Evolutionary conservation across 2,329 filamentous ascomycete species (phyloP).

Genomic region (Fusarium sp.): DNA sequence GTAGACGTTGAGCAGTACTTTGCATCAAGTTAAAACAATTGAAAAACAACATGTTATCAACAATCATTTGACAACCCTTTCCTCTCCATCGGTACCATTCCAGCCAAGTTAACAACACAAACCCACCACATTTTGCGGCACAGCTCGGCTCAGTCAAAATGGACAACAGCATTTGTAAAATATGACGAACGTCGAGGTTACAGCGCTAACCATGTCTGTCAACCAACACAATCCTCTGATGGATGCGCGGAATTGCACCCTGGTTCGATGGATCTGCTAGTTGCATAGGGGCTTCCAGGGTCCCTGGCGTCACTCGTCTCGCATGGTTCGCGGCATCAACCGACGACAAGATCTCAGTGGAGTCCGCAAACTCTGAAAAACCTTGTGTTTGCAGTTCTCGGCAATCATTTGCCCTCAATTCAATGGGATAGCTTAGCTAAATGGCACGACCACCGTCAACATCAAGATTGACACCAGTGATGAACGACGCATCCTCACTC

Average conservation of each 20-base stretch:
- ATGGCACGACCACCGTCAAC: slow-evolving; percentile 47
- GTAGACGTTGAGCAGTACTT: not conserved
- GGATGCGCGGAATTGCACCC: not conserved
- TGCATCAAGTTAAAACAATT: not conserved
- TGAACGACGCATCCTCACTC: slow-evolving; percentile 78
- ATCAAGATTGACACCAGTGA: slow-evolving; percentile 79
- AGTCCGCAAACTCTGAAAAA: no score
- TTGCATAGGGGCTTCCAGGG: not conserved
- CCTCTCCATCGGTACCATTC: not conserved
- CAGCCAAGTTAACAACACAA: not conserved
- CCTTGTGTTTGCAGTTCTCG: no score
- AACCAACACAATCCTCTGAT: not conserved
- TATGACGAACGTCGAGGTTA: not conserved
- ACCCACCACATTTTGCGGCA: not conserved
- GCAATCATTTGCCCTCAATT: not conserved
- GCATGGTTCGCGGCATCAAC: not conserved
- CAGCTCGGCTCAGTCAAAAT: not conserved
- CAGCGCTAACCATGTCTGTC: slow-evolving; percentile 15
- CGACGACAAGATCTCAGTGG: no score
- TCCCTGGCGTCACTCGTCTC: not conserved
- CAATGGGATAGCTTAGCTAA: not conserved
- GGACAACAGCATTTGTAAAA: not conserved
- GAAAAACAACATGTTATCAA: not conserved
- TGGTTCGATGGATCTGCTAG: not conserved
- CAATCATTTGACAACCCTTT: not conserved